Percentiles rank a stretch among this genome's conserved stretches.
Conservation (phyloP, 78 protist genomes). For the Cyanophora paradoxa region DNA sequence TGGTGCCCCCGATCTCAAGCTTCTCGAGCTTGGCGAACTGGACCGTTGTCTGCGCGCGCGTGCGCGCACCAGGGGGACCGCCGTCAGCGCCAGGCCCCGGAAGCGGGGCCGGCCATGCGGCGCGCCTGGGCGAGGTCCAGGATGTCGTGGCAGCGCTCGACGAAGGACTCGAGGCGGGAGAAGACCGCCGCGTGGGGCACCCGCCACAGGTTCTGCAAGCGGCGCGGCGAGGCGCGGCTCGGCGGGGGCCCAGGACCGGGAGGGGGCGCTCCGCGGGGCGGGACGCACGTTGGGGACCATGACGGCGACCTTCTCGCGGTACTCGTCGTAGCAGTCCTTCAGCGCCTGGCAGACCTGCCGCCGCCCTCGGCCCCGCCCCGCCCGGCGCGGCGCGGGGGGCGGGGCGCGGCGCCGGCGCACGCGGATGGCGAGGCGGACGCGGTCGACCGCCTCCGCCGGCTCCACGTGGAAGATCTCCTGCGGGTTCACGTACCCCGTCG, state of each 20-base stretch:
- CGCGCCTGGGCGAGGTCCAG: slow-evolving; percentile 37
- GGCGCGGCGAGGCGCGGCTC: too few species aligned
- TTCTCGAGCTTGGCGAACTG: slow-evolving; percentile 39
- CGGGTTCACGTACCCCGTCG: not conserved
- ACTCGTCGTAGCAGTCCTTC: slow-evolving; percentile 3
- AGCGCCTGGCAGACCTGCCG: not conserved
- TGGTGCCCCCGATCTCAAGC: slow-evolving; percentile 61
- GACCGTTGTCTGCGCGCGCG: slow-evolving; percentile 7
- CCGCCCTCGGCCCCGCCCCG: too few species aligned
- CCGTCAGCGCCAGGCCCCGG: too few species aligned
- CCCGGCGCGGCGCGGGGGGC: too few species aligned
- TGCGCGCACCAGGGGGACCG: too few species aligned
- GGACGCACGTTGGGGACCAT: not conserved
- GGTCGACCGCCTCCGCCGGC: slow-evolving; percentile 24
- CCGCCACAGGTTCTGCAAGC: slow-evolving; percentile 25
- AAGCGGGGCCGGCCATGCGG: too few species aligned
- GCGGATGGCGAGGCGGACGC: too few species aligned
- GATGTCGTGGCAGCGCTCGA: slow-evolving; percentile 43
- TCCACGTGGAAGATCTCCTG: slow-evolving; percentile 9
- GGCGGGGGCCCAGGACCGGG: too few species aligned
- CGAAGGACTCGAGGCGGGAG: slow-evolving; percentile 37
- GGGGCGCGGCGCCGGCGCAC: too few species aligned
- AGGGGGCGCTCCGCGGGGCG: too few species aligned
- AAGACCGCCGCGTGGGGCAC: slow-evolving; percentile 21
- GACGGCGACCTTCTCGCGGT: not conserved